Percentiles rank a stretch among this genome's conserved stretches.
phyloP scores from a whole-genome alignment of 768 basidiomycete species.

The Neoboletus brunneissimus region DNA sequence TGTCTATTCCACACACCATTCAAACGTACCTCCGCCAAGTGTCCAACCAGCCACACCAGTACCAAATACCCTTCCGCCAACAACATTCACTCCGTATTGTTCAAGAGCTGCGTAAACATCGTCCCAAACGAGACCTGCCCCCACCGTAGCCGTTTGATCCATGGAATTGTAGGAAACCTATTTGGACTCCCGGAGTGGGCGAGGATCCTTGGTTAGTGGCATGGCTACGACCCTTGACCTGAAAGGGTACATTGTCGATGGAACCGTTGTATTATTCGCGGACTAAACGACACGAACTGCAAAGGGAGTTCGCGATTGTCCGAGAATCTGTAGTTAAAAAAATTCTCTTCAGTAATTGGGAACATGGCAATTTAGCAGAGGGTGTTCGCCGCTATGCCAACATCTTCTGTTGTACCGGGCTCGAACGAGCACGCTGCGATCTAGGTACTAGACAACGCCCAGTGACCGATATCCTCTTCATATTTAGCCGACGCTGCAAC shows the following conservation, averaged over 20 bases:
- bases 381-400: slow-evolving; percentile 43
- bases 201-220: too few species aligned
- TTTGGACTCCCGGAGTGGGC: too few species aligned
- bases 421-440: slow-evolving; percentile 52
- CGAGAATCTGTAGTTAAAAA: slow-evolving; percentile 26
- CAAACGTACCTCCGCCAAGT: slow-evolving; percentile 48
- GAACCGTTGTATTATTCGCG: too few species aligned
- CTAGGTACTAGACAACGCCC: slow-evolving; percentile 49
- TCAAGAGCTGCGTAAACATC: slow-evolving; percentile 52
- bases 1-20: background rate
- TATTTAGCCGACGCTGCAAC: slow-evolving; percentile 32
- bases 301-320: slow-evolving; percentile 39
- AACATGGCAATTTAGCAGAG: too few species aligned
- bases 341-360: background rate
- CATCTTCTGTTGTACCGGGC: slow-evolving; percentile 51
- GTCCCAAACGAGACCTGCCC: slow-evolving; percentile 55
- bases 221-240: too few species aligned
- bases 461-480: slow-evolving; percentile 45
- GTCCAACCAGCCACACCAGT: slow-evolving; percentile 58
- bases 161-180: too few species aligned
- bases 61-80: slow-evolving; percentile 52
- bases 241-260: too few species aligned
- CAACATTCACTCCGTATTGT: slow-evolving; percentile 48
- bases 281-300: slow-evolving; percentile 15
- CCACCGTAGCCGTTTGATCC: slow-evolving; percentile 38